phyloP scores from a whole-genome alignment of 805 yeast genomes.

The Ogataea saltuana region DNA sequence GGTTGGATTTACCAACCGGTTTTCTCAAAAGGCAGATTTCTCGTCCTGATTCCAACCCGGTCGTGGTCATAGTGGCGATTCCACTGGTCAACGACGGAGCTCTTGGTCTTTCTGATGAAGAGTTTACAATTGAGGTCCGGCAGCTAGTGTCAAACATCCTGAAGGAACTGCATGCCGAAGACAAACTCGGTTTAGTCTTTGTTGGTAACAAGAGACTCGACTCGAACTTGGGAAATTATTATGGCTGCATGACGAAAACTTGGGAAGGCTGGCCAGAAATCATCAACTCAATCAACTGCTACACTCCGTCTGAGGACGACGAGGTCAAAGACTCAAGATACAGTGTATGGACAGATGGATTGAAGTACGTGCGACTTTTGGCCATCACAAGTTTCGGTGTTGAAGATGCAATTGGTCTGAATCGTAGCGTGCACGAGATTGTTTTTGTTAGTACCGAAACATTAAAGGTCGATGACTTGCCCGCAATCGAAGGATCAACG shows the following conservation, averaged over 20 bases:
- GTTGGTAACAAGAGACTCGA: conserved; percentile 21
- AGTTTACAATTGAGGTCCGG: conserved; percentile 23
- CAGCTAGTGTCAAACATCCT: conserved; percentile 15
- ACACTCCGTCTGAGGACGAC: conserved; percentile 16
- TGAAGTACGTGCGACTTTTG: conserved; percentile 24
- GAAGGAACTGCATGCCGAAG: conserved; percentile 20
- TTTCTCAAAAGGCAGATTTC: conserved; percentile 42
- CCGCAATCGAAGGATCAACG: conserved; percentile 1
- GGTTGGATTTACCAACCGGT: conserved; percentile 43
- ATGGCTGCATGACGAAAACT: conserved; percentile 29
- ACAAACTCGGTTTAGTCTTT: conserved; percentile 33
- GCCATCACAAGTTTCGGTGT: conserved; percentile 23
- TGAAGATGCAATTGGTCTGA: conserved; percentile 1
- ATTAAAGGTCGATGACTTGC: conserved; percentile 3
- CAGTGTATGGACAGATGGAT: conserved; percentile 27
- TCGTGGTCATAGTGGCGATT: conserved; percentile 28
- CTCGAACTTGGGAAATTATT: conserved; percentile 31
- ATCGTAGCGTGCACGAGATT: conserved; percentile 21
- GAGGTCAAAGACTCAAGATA: conserved; percentile 11
- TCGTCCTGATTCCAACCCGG: conserved; percentile 37
- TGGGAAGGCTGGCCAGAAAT: conserved; percentile 35
- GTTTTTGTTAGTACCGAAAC: conserved; percentile 25
- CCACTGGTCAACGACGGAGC: conserved; percentile 26
- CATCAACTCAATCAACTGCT: conserved; percentile 25
- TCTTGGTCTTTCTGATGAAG: conserved; percentile 21